These are phyloP conservation scores for Triticum turgidum DNA, from an alignment of 176 grass and related monocot genomes.

Conservation along the genomic window DNA sequence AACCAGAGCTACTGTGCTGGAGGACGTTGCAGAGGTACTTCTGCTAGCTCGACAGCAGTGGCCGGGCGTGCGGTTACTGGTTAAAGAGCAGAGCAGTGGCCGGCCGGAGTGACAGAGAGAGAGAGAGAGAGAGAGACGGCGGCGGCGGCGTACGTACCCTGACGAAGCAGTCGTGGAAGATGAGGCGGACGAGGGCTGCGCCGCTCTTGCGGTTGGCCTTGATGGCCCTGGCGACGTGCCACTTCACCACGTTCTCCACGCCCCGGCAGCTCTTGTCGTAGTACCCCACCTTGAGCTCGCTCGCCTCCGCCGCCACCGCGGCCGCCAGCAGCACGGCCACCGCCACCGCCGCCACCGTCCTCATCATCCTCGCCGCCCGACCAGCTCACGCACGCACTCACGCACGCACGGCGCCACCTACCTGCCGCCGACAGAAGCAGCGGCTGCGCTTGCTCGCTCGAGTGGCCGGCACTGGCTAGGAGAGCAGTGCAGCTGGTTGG, in stretches of 20 bases:
- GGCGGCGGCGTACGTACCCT: constrained; percentile 37
- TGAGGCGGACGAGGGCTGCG: constrained; percentile 64
- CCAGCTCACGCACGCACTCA: neutral
- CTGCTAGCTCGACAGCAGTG: neutral
- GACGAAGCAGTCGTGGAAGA: constrained; percentile 91
- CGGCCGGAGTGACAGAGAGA: neutral
- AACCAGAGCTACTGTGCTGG: neutral
- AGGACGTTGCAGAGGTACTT: neutral
- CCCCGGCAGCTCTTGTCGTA: constrained; percentile 33
- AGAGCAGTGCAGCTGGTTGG: neutral
- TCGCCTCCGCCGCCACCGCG: neutral
- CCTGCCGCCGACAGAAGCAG: neutral
- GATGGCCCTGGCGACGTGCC: constrained; percentile 51
- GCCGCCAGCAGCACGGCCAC: neutral
- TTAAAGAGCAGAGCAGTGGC: neutral
- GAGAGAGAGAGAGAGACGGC: no score
- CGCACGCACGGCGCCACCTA: neutral
- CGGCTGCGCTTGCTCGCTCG: neutral
- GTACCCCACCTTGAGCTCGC: constrained; percentile 38
- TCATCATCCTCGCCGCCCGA: constrained; percentile 4
- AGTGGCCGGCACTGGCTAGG: neutral
- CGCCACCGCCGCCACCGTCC: neutral
- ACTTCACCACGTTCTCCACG: constrained; percentile 48
- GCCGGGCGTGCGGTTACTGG: no score
- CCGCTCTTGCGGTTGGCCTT: constrained; percentile 27